These are phyloP conservation scores for Alternaria tenuissima DNA, from an alignment of 2,329 filamentous ascomycete species.

Conservation along the genomic window DNA sequence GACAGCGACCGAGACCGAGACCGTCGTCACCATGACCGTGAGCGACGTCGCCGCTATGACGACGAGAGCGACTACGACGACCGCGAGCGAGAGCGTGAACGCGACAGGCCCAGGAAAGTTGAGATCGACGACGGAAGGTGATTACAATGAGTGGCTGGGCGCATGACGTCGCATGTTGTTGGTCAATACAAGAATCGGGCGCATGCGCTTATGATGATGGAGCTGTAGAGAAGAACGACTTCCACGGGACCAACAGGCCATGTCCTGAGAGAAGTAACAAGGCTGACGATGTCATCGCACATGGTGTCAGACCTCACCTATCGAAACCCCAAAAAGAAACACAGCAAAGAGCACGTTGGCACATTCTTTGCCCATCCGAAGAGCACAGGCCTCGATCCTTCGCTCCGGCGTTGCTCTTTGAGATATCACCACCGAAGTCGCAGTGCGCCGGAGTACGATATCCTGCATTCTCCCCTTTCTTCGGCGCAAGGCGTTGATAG, in stretches of 20 bases:
- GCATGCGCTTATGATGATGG: neutral
- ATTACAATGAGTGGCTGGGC: slow-evolving; percentile 20
- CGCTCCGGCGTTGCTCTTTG: neutral
- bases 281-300: neutral
- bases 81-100: slow-evolving; percentile 18
- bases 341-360: neutral
- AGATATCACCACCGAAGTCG: neutral
- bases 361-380: neutral
- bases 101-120: slow-evolving; percentile 35
- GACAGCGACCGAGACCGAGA: slow-evolving; percentile 27
- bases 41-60: slow-evolving; percentile 36
- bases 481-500: neutral
- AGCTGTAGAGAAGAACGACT: neutral
- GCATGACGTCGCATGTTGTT: neutral
- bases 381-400: neutral
- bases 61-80: slow-evolving; percentile 42
- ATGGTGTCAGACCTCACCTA: neutral
- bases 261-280: neutral
- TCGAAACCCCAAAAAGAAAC: neutral
- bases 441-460: neutral
- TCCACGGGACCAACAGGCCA: neutral
- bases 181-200: neutral
- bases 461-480: neutral
- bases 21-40: slow-evolving; percentile 21
- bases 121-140: slow-evolving; percentile 40